Conservation (phyloP, 163 green algal genomes). For the Volvox carteri region DNA sequence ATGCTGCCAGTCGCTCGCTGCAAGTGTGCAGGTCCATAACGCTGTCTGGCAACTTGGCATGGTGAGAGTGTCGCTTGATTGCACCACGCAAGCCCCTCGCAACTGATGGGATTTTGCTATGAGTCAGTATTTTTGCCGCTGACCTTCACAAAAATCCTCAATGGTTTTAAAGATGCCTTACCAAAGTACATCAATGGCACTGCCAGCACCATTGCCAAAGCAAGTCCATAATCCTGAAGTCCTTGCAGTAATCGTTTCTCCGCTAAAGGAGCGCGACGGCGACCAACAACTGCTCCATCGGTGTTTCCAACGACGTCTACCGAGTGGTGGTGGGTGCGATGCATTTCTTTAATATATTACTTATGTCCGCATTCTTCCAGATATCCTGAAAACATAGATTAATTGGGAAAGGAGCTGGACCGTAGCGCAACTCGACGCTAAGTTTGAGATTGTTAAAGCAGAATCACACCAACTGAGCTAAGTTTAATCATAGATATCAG, state of each 20-base stretch:
- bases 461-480: too few relatives aligned
- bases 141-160: not conserved
- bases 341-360: slow-evolving; percentile 29
- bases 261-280: not conserved
- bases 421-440: not conserved
- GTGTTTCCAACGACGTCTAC: not conserved
- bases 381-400: too few relatives aligned
- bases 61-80: not conserved
- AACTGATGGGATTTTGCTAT: not conserved
- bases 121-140: not conserved
- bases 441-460: not conserved
- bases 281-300: not conserved
- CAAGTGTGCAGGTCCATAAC: slow-evolving; percentile 43
- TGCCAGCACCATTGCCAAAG: not conserved
- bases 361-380: too few relatives aligned
- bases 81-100: not conserved
- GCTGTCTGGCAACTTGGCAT: not conserved
- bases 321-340: slow-evolving; percentile 25
- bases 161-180: not conserved
- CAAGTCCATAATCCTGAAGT: not conserved
- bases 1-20: slow-evolving; percentile 1
- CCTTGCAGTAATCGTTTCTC: not conserved
- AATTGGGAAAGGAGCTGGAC: not conserved
- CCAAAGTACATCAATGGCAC: slow-evolving; percentile 10
- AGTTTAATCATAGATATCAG: too few relatives aligned